Evolutionary conservation across 495 filamentous ascomycete species (phyloP), one percentile per base, ranked within the genome.

Genomic region (Xylaria sp.): DNA sequence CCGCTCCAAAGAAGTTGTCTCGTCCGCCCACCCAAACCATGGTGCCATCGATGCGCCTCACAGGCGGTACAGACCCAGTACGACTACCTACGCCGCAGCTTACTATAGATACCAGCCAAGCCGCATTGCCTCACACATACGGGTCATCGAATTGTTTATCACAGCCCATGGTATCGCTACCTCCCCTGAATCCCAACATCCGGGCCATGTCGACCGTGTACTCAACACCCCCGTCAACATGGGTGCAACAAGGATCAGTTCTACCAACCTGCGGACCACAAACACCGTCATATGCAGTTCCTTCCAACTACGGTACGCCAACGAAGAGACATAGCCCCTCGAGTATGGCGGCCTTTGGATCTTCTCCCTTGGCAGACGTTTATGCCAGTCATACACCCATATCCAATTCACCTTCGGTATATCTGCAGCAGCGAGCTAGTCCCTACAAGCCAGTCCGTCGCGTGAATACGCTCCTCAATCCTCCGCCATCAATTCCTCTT

Each of bases 361-460:
- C 87, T 4, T 88, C 87, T 0, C 86, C 87, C 2, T 79, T 88
- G 61, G 79, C 80, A 12, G 84, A 88, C 33, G 78, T 82, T 43
- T 87, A 80, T 65, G 80, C 84, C 24, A 84, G 82, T 72, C 90
- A 87, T 71, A 86, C 87, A 17, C 85, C 85, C 0, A 82, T 85
- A 57, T 84, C 87, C 0, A 80, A 88, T 82, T 78, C 90, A 81
- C 82, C 88, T 35, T 85, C 88, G 55, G 73, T 88, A 70, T 89
- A 89, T 72, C 83, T 89, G 17, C 87, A 89, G 71, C 89, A 91
- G 73, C 85, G 86, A 69, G 82, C 87, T 55, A 98, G 97, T 59
- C 96, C 96, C 1, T 99, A 98, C 80, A 92, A 92, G 71, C 96
- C 96, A 5, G 90, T 99, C 35, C 92, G 95, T 65, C 87, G 91